Conservation (phyloP, 441 rosid genomes). For the Hura crepitans region DNA sequence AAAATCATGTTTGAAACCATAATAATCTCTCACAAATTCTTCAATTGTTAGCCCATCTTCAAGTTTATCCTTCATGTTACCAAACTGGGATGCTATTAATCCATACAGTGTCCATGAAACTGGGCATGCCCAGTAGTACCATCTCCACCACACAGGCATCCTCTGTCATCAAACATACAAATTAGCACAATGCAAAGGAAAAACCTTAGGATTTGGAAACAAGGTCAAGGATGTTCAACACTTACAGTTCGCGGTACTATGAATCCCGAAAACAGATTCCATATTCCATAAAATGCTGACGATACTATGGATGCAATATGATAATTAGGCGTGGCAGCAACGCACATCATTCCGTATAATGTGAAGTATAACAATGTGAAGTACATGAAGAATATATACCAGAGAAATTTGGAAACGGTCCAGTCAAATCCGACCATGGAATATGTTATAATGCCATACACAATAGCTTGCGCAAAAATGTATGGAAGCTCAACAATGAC, state of each 20-base stretch:
- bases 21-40: constrained; percentile 25
- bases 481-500: constrained; percentile 66
- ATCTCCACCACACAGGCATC: constrained; percentile 62
- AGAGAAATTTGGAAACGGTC: constrained; percentile 56
- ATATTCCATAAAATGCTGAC: constrained; percentile 49
- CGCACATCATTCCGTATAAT: constrained; percentile 72
- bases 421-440: constrained; percentile 75
- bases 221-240: background rate
- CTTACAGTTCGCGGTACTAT: constrained; percentile 63
- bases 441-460: constrained; percentile 56
- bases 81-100: constrained; percentile 43
- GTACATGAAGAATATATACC: constrained; percentile 72
- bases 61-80: constrained; percentile 30
- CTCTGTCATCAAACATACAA: constrained; percentile 29
- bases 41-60: constrained; percentile 20
- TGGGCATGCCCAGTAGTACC: constrained; percentile 61
- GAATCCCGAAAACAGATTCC: constrained; percentile 81
- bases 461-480: constrained; percentile 42
- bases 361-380: constrained; percentile 74
- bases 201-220: no score
- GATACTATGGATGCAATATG: constrained; percentile 56
- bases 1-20: constrained; percentile 38
- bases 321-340: constrained; percentile 67
- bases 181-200: no score
- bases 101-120: constrained; percentile 57